These are phyloP conservation scores for Naegleria fowleri DNA, from an alignment of 208 protist genomes.

Conservation along the genomic window DNA sequence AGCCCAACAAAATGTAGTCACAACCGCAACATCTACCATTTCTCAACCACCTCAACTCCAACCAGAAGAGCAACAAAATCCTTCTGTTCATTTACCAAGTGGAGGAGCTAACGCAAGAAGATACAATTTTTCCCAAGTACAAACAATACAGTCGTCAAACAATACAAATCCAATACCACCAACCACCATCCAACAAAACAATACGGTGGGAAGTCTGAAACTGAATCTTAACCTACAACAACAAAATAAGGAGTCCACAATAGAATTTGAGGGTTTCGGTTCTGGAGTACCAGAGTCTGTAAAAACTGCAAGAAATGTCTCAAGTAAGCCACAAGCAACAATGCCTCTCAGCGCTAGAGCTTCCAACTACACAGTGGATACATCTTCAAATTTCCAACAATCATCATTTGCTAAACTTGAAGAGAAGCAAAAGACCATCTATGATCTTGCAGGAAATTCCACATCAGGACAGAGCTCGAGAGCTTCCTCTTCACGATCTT, in stretches of 20 bases:
- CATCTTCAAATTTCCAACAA: not conserved
- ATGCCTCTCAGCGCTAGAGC: not conserved
- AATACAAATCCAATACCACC: not conserved
- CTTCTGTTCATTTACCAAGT: not conserved
- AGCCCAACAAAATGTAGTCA: not conserved
- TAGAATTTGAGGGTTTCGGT: constrained; percentile 17
- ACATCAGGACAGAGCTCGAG: not conserved
- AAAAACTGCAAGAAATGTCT: not conserved
- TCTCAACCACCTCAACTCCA: not conserved
- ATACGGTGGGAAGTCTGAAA: not conserved
- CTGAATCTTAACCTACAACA: not conserved
- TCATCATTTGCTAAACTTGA: not conserved
- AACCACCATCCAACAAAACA: not conserved
- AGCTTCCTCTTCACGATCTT: not conserved
- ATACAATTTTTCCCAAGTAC: not conserved
- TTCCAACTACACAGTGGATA: not conserved
- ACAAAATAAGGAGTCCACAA: not conserved
- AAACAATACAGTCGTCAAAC: not conserved
- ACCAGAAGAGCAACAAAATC: not conserved
- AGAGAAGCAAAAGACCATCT: not conserved
- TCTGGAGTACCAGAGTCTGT: not conserved
- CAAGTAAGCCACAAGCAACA: not conserved
- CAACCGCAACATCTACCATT: not conserved
- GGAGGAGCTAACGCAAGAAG: not conserved
- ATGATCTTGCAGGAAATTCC: not conserved